Conservation (phyloP, 257 asterid species). For the Cruciata laevipes region DNA sequence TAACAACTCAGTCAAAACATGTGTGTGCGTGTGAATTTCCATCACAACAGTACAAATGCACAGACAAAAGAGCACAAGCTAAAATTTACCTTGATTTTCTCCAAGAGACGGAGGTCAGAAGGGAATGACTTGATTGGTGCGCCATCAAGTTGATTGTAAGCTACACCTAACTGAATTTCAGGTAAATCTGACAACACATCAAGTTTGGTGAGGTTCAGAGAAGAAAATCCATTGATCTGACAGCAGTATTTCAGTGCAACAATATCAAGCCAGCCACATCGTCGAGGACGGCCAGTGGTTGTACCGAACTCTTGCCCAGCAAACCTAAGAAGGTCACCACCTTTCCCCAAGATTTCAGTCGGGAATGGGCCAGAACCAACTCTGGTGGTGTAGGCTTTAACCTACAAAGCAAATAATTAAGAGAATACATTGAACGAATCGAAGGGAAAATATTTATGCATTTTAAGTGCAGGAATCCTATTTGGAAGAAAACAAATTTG, state of each 20-base stretch:
- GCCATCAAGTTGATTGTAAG: slow-evolving; percentile 54
- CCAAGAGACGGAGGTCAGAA: slow-evolving; percentile 60
- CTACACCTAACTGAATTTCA: slow-evolving; percentile 73
- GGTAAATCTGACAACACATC: slow-evolving; percentile 78
- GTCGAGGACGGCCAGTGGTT: slow-evolving; percentile 98
- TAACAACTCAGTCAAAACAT: neutral
- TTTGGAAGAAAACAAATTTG: neutral
- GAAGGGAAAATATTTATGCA: neutral
- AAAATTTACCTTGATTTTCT: slow-evolving; percentile 60
- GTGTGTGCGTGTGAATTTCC: neutral
- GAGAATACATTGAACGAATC: neutral
- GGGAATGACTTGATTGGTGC: slow-evolving; percentile 71
- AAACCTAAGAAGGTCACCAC: slow-evolving; percentile 71
- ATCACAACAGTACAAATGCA: neutral
- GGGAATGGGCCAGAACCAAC: slow-evolving; percentile 99
- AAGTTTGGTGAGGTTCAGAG: slow-evolving; percentile 90
- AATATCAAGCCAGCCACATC: slow-evolving; percentile 98
- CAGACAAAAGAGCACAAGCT: neutral
- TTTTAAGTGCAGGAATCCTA: neutral
- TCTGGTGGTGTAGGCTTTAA: slow-evolving; percentile 88
- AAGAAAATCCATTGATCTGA: slow-evolving; percentile 87
- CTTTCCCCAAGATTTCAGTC: slow-evolving; percentile 76
- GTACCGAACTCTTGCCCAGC: slow-evolving; percentile 98
- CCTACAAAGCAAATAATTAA: slow-evolving; percentile 38
- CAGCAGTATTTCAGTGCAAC: slow-evolving; percentile 77